These are phyloP conservation scores for Phytophthora constricta DNA, from an alignment of 352 stramenopile genomes.

Conservation along the genomic window DNA sequence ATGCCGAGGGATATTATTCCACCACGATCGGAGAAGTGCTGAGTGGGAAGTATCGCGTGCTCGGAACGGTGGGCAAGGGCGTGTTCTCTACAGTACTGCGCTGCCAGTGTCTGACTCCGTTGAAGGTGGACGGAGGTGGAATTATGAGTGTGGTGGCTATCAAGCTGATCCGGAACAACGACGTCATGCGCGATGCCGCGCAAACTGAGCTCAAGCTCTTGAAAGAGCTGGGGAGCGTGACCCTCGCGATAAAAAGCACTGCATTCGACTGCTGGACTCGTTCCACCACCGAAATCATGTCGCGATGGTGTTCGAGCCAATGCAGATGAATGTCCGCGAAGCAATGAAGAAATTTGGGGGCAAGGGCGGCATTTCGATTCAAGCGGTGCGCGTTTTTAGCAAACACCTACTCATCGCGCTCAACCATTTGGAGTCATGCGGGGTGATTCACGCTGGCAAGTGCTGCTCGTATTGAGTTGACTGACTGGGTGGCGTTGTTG, in stretches of 20 bases:
- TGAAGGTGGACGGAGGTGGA: constrained; percentile 17
- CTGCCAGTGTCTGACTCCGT: constrained; percentile 76
- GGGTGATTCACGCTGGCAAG: constrained; percentile 94
- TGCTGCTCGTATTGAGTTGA: neutral
- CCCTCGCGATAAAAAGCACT: constrained; percentile 83
- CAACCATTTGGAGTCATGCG: constrained; percentile 72
- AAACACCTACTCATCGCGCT: constrained; percentile 84
- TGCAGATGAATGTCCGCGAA: constrained; percentile 97
- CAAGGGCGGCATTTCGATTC: constrained; percentile 83
- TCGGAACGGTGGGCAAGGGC: constrained; percentile 95
- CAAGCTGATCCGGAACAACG: constrained; percentile 96
- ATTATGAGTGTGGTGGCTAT: constrained; percentile 65
- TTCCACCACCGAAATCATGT: constrained; percentile 96
- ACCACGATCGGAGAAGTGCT: constrained; percentile 95
- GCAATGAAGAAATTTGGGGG: constrained; percentile 92
- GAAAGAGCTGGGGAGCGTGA: constrained; percentile 78
- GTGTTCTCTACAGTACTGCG: constrained; percentile 99
- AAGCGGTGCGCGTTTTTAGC: constrained; percentile 85
- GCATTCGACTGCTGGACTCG: constrained; percentile 80
- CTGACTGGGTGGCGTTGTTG: neutral
- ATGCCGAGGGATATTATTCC: constrained; percentile 98
- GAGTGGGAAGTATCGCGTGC: constrained; percentile 91
- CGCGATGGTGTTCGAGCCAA: constrained; percentile 97
- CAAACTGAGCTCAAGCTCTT: constrained; percentile 86
- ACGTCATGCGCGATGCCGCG: constrained; percentile 97